Base-by-base conservation (phyloP, 1,139 yeast genomes). In the Pichia inconspicua region DNA sequence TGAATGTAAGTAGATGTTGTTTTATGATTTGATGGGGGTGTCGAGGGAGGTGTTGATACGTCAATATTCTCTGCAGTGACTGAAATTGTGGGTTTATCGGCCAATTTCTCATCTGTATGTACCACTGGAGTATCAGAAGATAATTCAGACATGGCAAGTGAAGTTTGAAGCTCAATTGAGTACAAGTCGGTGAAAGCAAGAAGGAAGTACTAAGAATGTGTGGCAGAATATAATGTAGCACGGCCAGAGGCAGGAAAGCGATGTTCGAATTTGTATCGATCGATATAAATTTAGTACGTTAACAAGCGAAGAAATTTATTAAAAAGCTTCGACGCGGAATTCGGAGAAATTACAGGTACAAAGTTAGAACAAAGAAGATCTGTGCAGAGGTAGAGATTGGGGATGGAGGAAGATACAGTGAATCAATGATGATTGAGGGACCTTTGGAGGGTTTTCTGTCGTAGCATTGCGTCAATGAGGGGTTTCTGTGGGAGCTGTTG, bases 1-100 rank as follows among this genome's bases (percentile, higher is more conserved):
- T 48, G 41, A 4, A 36, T 17, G 15, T 46, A 46, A 11, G 38
- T 4, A 10, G 43, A 40, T 4, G 55, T 56, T 31, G 44, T 15
- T 15, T 27, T 9, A 17, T 19, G 5, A 31, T 28, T 4, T 34
- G 37, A 8, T 15, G 37, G 37, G 15, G 19, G 19, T 34, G 37
- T 9, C 8, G 37, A 15, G 15, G 37, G 37, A 34, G 19, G 19
- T 34, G 37, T 14, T 7, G 37, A 15, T 34, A 2, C 22, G 14
- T 34, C 12, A 9, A 22, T 9, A 9, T 15, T 4, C 1, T 34
- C 37, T 15, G 37, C 9, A 34, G 37, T 7, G 10, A 34, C 22
- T 15, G 22, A 15, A 34, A 34, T 34, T 9, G 3, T 3, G 3
- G 22, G 37, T 34, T 34, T 15, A 14, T 15, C 22, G 8, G 4